A percentile compares a stretch with the other conserved stretches of the same genome.
Evolutionary conservation across 1,284 basidiomycete species (phyloP).

Genomic region (Entoloma clypeatum): DNA sequence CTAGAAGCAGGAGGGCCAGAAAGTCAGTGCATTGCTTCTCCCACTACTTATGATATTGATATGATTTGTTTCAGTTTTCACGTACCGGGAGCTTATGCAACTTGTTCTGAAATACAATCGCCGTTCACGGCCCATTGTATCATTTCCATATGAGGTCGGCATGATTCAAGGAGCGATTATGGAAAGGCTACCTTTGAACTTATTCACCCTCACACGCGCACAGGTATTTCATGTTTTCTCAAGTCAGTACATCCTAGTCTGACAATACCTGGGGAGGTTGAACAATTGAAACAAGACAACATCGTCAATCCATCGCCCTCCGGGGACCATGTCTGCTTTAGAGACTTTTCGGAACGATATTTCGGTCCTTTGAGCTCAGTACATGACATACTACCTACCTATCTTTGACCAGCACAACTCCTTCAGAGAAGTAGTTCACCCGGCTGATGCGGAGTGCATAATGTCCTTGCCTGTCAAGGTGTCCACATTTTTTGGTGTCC

Average conservation of each 20-base stretch:
- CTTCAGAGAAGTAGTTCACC: neutral
- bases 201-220: conserved; percentile 63
- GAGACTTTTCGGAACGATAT: conserved; percentile 39
- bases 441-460: no score
- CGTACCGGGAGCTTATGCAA: conserved; percentile 63
- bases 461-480: neutral
- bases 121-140: conserved; percentile 52
- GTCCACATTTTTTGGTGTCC: neutral
- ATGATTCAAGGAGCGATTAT: conserved; percentile 57
- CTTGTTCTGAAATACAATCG: conserved; percentile 51
- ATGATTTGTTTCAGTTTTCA: conserved; percentile 45
- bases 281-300: conserved; percentile 59
- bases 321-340: conserved; percentile 38
- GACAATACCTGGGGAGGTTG: conserved; percentile 36
- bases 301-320: conserved; percentile 39
- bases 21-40: conserved; percentile 34
- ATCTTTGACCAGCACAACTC: conserved; percentile 31
- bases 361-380: conserved; percentile 44
- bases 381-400: conserved; percentile 54
- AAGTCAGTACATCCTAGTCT: neutral
- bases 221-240: conserved; percentile 40
- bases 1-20: conserved; percentile 70
- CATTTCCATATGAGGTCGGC: conserved; percentile 59
- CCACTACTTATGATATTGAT: conserved; percentile 3
- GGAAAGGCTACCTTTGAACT: conserved; percentile 57